Percentiles rank a stretch among this genome's conserved stretches.
These are phyloP conservation scores for Trebouxiophyceae sp. DNA, from an alignment of 163 green algal genomes.

Conservation along the genomic window DNA sequence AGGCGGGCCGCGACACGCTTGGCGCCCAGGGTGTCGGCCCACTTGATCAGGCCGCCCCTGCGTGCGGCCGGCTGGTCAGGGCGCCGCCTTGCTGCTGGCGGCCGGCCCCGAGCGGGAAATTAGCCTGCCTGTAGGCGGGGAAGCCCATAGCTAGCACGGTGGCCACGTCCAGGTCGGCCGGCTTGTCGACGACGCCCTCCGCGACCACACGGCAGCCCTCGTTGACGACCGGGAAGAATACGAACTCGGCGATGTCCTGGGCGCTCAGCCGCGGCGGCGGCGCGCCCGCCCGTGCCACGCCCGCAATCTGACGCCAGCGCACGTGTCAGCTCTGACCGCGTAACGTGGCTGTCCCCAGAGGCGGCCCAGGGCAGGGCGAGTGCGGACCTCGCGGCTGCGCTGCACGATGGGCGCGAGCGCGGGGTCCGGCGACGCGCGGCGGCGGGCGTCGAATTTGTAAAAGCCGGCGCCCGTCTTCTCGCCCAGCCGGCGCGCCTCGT, in stretches of 20 bases:
- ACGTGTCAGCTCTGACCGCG: too few relatives aligned
- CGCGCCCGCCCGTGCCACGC: conserved; percentile 13
- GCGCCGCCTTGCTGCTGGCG: too few relatives aligned
- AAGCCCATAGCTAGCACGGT: conserved; percentile 97
- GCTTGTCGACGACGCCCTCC: conserved; percentile 93
- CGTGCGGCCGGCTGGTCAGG: too few relatives aligned
- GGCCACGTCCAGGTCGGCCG: conserved; percentile 91
- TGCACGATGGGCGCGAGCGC: conserved; percentile 5
- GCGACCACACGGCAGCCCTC: conserved; percentile 81
- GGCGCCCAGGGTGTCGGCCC: conserved; percentile 83
- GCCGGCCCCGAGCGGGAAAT: too few relatives aligned
- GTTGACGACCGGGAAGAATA: conserved; percentile 99
- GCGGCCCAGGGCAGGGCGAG: too few relatives aligned
- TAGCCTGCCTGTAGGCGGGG: conserved; percentile 66
- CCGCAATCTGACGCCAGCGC: conserved; percentile 4
- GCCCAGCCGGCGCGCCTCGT: conserved; percentile 78
- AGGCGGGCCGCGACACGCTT: conserved; percentile 40
- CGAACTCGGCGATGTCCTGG: conserved; percentile 90
- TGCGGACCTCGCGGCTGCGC: conserved; percentile 6
- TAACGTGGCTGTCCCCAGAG: too few relatives aligned
- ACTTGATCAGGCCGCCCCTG: conserved; percentile 90
- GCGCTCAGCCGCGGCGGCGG: conserved; percentile 14
- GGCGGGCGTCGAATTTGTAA: conserved; percentile 69
- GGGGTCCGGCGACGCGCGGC: conserved; percentile 22
- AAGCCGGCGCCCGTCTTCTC: conserved; percentile 87